A percentile compares a stretch with the other conserved stretches of the same genome.
phyloP scores from a whole-genome alignment of 2,329 filamentous ascomycete genomes.

The Emmonsiellopsis sp. region DNA sequence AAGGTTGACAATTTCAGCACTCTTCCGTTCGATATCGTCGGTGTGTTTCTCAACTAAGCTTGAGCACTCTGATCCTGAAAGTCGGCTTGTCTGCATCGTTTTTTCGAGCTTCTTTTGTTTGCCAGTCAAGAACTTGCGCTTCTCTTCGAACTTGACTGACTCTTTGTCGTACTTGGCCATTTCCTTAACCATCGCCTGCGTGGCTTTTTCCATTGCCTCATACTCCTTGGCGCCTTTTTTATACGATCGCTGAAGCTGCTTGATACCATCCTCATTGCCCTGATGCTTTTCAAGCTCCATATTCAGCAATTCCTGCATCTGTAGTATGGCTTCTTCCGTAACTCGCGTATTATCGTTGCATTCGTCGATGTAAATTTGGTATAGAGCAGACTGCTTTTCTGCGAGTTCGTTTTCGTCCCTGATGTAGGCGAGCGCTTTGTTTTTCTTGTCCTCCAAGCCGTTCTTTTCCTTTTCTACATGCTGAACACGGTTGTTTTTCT shows the following conservation, averaged over 20 bases:
- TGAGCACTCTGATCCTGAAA: slow-evolving; percentile 62
- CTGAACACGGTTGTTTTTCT: slow-evolving; percentile 91
- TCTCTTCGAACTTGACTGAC: slow-evolving; percentile 93
- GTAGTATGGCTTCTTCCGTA: slow-evolving; percentile 78
- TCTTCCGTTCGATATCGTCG: slow-evolving; percentile 67
- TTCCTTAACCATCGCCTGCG: slow-evolving; percentile 71
- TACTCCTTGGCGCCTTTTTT: slow-evolving; percentile 74
- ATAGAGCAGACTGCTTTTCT: slow-evolving; percentile 81
- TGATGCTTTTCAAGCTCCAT: slow-evolving; percentile 85
- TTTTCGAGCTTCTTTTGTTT: slow-evolving; percentile 97
- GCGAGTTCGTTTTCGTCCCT: slow-evolving; percentile 88
- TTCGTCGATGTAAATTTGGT: slow-evolving; percentile 83
- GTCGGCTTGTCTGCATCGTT: slow-evolving; percentile 66
- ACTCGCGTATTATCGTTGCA: slow-evolving; percentile 82
- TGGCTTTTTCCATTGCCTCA: slow-evolving; percentile 71
- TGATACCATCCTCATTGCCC: slow-evolving; percentile 82
- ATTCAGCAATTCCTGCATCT: slow-evolving; percentile 80
- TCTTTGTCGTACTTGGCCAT: slow-evolving; percentile 92
- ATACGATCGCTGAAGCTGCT: slow-evolving; percentile 76
- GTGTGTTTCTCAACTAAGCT: slow-evolving; percentile 68
- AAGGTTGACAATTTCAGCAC: slow-evolving; percentile 62
- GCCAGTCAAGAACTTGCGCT: slow-evolving; percentile 81
- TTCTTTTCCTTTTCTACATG: slow-evolving; percentile 98
- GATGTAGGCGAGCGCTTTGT: slow-evolving; percentile 81
- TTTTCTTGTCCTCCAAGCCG: slow-evolving; percentile 88